Percentiles rank a stretch among this genome's conserved stretches.
Evolutionary conservation across 1,284 basidiomycete genomes (phyloP).

Genomic region (Phylloboletellus chloephorus): DNA sequence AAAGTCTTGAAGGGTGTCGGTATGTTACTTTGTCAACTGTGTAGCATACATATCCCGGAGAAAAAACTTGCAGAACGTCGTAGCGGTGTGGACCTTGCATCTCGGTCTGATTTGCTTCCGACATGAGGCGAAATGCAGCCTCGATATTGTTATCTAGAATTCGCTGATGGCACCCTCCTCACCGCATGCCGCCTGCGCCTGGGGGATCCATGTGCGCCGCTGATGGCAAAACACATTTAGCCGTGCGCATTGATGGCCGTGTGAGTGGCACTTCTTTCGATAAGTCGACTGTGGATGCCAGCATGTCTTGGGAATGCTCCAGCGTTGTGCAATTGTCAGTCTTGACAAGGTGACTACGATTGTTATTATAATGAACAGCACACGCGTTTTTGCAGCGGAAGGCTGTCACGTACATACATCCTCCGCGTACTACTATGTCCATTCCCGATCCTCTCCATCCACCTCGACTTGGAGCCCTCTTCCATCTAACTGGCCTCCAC

Average conservation of each 20-base stretch:
- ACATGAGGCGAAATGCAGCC: too few species aligned
- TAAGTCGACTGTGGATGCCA: too few species aligned
- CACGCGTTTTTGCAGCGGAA: conserved; percentile 4
- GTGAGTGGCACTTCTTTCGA: too few species aligned
- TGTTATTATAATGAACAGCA: conserved; percentile 6
- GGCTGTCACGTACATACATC: conserved; percentile 4
- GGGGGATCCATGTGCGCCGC: too few species aligned
- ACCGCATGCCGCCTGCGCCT: too few species aligned
- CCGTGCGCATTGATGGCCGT: too few species aligned
- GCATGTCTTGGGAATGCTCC: too few species aligned
- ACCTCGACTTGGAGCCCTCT: conserved; percentile 56
- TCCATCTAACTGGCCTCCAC: conserved; percentile 56
- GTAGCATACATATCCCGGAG: conserved; percentile 7
- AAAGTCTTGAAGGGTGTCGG: conserved; percentile 8
- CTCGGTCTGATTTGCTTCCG: too few species aligned
- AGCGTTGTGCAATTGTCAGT: background rate
- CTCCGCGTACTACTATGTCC: background rate
- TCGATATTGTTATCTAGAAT: too few species aligned
- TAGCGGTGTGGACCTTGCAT: too few species aligned
- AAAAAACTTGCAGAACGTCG: background rate
- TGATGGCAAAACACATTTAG: too few species aligned
- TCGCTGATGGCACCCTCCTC: too few species aligned
- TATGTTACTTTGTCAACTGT: conserved; percentile 8
- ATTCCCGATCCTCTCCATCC: conserved; percentile 14
- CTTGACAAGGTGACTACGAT: background rate